Evolutionary conservation across 2,329 filamentous ascomycete species (phyloP), one percentile per base, ranked within the genome.

Genomic region (Chaetomiaceae sp.): DNA sequence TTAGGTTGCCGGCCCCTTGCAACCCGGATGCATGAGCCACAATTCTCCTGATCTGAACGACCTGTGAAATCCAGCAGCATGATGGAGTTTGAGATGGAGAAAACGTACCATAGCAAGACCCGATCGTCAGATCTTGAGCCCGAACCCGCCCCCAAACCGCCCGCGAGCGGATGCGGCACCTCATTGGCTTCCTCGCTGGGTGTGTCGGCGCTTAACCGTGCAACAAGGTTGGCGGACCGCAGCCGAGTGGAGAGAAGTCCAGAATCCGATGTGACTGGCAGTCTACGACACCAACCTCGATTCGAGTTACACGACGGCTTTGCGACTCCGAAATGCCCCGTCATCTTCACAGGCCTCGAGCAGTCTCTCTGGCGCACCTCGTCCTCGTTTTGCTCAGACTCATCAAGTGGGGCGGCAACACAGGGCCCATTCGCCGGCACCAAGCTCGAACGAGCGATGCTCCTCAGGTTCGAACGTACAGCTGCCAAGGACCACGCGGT

Each of bases 191-290:
- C 39, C 36, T 1, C 27, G 6, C 19, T 37, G 51, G 45, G 34
- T 37, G 29, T 48, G 48, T 43, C 34, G 55, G 55, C 55, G 55
- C 51, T 54, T 54, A 57, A 50, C 44, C 38, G 22, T 44, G 55
- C 39, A 23, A 46, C 44, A 37, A 39, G 51, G 52, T 54, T 57
- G 55, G 55, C 15, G 44, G 51, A 57, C 33, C 34, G 33, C 23
- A 19, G 22, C 6, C 15, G 6, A 37, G 49, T 50, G 54, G 50
- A n/a, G 54, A 47, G 42, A 12, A 31, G 14, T 31, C 12, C 25
- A 47, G 40, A 34, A 27, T 17, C 27, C 19, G 34, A 43, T 17
- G 27, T 37, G 36, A 40, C 38, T 25, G 31, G 17, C n/a, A n/a
- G n/a, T n/a, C n/a, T n/a, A n/a, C n/a, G n/a, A n/a, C 27, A 2